Percentiles rank a stretch among this genome's conserved stretches.
phyloP scores from a whole-genome alignment of 2,329 filamentous ascomycete genomes.

The Amylocarpus encephaloides region DNA sequence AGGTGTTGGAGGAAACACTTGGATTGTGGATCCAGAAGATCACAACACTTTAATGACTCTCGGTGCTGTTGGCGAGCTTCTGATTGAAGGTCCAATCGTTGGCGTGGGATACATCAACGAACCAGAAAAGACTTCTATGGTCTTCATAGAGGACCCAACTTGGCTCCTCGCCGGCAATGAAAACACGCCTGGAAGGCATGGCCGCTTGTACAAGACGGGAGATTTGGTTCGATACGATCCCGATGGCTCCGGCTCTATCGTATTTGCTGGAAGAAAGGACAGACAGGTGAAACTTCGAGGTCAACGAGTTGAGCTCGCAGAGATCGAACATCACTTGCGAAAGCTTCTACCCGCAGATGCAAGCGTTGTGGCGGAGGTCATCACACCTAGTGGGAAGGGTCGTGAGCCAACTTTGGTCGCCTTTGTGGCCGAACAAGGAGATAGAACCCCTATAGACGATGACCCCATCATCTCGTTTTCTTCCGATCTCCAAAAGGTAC shows the following conservation, averaged over 20 bases:
- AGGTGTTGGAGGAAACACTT: constrained; percentile 26
- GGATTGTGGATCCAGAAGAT: constrained; percentile 29
- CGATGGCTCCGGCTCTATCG: constrained; percentile 38
- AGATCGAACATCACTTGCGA: constrained; percentile 38
- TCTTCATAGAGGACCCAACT: constrained; percentile 49
- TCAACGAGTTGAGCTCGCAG: constrained; percentile 53
- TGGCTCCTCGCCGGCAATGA: constrained; percentile 42
- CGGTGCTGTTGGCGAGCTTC: constrained; percentile 19
- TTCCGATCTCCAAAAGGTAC: constrained; percentile 35
- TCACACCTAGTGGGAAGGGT: constrained; percentile 20
- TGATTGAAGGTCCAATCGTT: constrained; percentile 44
- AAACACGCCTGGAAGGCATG: constrained; percentile 32
- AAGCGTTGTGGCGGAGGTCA: constrained; percentile 30
- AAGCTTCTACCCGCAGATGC: constrained; percentile 25
- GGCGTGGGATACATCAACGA: constrained; percentile 55
- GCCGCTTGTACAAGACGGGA: constrained; percentile 52
- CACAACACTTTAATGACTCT: constrained; percentile 13
- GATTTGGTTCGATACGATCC: constrained; percentile 49
- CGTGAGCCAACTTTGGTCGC: constrained; percentile 32
- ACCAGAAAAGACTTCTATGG: constrained; percentile 47
- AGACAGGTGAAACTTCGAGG: constrained; percentile 61
- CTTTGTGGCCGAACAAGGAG: constrained; percentile 35
- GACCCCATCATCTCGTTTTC: constrained; percentile 34
- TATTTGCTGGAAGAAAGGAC: constrained; percentile 58
- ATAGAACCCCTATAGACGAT: not conserved